Base-by-base conservation (phyloP, 2,329 filamentous ascomycete species). In the Beauveria brongniartii region DNA sequence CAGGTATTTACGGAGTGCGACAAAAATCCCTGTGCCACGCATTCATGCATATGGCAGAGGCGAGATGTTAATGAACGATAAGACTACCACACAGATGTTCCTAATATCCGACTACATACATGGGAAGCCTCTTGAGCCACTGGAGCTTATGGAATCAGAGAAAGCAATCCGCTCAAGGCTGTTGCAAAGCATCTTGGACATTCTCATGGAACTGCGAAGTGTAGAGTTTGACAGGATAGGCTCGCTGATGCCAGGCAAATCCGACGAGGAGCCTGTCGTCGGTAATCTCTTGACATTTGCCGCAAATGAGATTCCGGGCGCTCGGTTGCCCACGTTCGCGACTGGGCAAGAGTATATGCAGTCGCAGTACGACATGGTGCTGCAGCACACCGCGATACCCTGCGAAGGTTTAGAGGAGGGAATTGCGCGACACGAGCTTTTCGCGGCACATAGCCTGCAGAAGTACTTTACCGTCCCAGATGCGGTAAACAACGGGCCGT, bases 161-260 rank as follows among this genome's bases (percentile, higher is more conserved):
- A 20, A 22, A 22, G 12, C 2, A 8, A 3, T 30, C 8, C 46
- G 46, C 51, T 70, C 6, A 47, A 18, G 37, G 26, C 66, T 71
- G 47, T 69, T 64, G 58, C 66, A 51, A 44, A 58, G 68, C 44
- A 57, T 70, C 12, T 64, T 70, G 18, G 67, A 68, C 55, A 63
- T 70, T 30, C 59, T 70, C n/a, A 61, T 64, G 3, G 48, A 71
- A 57, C 64, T 70, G 20, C 59, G 65, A 18, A 54, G 55, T 20
- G 64, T 67, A 3, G 63, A 65, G 52, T 70, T 71, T 51, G 55
- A 63, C 12, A 43, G 14, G 1, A 64, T 65, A 20, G 68, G 69
- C 40, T 70, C 67, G 18, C 51, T 71, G 16, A 65, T 67, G 65
- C 65, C 64, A 28, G 61, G 66, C 60, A 63, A 65, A 9, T 44